Evolutionary conservation across 352 stramenopile species (phyloP), one percentile per base, ranked within the genome.

Genomic region (Phytophthora citricola): DNA sequence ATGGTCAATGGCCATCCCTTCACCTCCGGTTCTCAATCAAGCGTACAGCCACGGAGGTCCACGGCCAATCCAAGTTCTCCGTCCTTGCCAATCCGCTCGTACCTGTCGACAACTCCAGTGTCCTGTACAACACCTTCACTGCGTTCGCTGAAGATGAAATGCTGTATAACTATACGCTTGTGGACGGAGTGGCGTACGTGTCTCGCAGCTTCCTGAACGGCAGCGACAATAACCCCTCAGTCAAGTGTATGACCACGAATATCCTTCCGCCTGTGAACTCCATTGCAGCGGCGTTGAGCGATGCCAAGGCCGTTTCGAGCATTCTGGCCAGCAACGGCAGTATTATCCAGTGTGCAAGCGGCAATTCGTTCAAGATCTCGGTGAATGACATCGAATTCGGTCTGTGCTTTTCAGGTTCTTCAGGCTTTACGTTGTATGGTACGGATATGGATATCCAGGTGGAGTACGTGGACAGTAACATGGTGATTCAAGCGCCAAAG

Each of bases 321-420:
- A 67, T 62, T 29, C 14, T 41, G 8, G n/a, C 52, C 6, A 66
- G 40, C 14, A 60, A 68, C 17, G 63, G 62, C 17, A 56, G 27
- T 12, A 17, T 31, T 2, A 63, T 69, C n/a, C 36, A 59, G 24
- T 83, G 75, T 38, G 55, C 50, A 11, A 56, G 39, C 36, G 71
- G 60, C 8, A 61, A 70, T 39, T 47, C 68, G 5, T 74, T 79
- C 32, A 63, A 69, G n/a, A 44, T 63, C 17, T 55, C 50, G 29
- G 74, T 85, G 20, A 58, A 67, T 14, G 66, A 49, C 14, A 66
- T 81, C 57, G 46, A 73, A 27, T 85, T 81, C 46, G 62, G 76
- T 22, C 7, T 88, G 14, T 84, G 76, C 9, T 75, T 44, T 39
- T 69, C 56, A 24, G 56, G 40, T 17, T 63, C 46, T 39, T 54